phyloP scores from a whole-genome alignment of 768 basidiomycete genomes.

The Leccinum olivaceopallidum region DNA sequence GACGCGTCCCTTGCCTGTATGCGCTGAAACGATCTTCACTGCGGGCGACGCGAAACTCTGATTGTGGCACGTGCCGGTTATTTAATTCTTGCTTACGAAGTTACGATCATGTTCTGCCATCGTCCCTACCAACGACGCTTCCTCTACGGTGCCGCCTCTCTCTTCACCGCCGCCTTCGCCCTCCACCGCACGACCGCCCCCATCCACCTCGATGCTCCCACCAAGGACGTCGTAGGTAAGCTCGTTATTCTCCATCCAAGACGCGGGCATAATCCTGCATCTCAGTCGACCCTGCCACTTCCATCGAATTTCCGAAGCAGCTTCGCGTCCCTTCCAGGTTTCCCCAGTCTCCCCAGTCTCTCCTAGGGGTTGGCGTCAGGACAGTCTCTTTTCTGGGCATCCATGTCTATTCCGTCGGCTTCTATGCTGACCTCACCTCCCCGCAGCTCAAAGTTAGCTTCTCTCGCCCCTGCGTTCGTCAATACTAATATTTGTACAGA shows the following conservation, averaged over 20 bases:
- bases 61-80: slow-evolving; percentile 15
- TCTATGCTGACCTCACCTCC: slow-evolving; percentile 82
- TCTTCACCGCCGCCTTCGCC: slow-evolving; percentile 30
- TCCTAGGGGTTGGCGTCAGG: slow-evolving; percentile 84
- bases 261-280: not conserved
- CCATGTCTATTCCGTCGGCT: slow-evolving; percentile 87
- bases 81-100: too few relatives aligned
- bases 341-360: slow-evolving; percentile 59
- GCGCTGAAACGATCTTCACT: not conserved
- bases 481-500: slow-evolving; percentile 36
- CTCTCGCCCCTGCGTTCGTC: not conserved
- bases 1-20: slow-evolving; percentile 31
- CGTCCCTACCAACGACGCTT: slow-evolving; percentile 25
- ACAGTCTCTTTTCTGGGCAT: slow-evolving; percentile 87
- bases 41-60: not conserved
- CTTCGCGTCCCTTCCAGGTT: slow-evolving; percentile 64
- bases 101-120: slow-evolving; percentile 12
- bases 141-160: slow-evolving; percentile 36
- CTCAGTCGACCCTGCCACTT: slow-evolving; percentile 72
- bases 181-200: slow-evolving; percentile 25
- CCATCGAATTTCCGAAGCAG: slow-evolving; percentile 69
- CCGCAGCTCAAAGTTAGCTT: slow-evolving; percentile 55
- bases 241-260: not conserved
- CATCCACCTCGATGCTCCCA: slow-evolving; percentile 49
- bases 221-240: slow-evolving; percentile 27